Base-by-base conservation (phyloP, 768 basidiomycete genomes). In the Macrolepiota dolichaula region DNA sequence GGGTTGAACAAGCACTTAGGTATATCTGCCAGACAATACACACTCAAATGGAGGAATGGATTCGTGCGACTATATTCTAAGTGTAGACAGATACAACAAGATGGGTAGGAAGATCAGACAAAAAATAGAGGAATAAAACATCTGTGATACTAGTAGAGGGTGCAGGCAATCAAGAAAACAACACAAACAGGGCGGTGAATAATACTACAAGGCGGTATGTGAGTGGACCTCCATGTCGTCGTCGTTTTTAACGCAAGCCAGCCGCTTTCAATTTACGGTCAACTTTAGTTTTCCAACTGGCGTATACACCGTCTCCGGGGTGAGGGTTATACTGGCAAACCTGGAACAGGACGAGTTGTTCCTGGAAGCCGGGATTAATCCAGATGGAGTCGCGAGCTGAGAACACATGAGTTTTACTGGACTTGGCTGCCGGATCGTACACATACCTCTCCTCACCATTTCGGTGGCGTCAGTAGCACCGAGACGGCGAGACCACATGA, bases 341-440 rank as follows among this genome's bases (percentile, higher is more conserved):
- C 67, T 87, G 87, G 58, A 89, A 91, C 51, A 92, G 75, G 36
- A 89, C 85, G 27, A 92, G 81, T 66, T 92, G 89, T 73, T 90
- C 87, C 60, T 88, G 85, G 72, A 91, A 91, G 47, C 89, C 89
- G n/a, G 87, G 82, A 63, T 85, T 88, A 62, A 85, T 82, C 88
- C 89, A 91, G 55, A 90, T 88, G 67, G 90, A 87, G 71, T 89
- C 85, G 52, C 89, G 86, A 51, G 83, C 89, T 91, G 65, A 54
- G 63, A 35, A 6, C 37, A 25, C 60, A 22, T 61, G 12, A 61
- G 60, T 50, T n/a, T n/a, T 36, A 58, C n/a, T 27, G 51, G 47
- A 22, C n/a, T 15, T 46, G 46, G 56, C 40, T 55, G 25, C 57
- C 25, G 61, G 46, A 36, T 50, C 36, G 36, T 24, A 19, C 11